Evolutionary conservation across 768 basidiomycete genomes (phyloP).

Genomic region (Calocera viscosa): DNA sequence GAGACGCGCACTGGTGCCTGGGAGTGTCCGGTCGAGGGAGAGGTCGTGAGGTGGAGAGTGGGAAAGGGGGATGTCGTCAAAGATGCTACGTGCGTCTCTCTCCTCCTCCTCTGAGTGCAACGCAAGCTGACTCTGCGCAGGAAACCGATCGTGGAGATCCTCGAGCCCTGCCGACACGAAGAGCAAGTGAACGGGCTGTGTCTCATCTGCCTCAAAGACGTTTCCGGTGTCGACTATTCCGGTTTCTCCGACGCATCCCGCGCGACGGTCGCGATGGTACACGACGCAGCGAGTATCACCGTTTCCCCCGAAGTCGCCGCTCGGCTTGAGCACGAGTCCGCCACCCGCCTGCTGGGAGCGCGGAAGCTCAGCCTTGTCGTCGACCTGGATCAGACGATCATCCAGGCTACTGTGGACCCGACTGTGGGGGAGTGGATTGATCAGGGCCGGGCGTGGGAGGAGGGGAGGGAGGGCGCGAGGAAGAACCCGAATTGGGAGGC

Average conservation of each 20-base stretch:
- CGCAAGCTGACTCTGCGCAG: slow-evolving; percentile 12
- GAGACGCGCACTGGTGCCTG: slow-evolving; percentile 74
- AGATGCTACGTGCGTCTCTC: slow-evolving; percentile 14
- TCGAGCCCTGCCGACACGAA: slow-evolving; percentile 93
- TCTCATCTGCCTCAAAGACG: slow-evolving; percentile 88
- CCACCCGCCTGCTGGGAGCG: slow-evolving; percentile 57
- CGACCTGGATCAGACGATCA: slow-evolving; percentile 97
- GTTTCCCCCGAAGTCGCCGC: slow-evolving; percentile 89
- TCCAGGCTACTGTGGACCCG: slow-evolving; percentile 96
- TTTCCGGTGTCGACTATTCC: slow-evolving; percentile 81
- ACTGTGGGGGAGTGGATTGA: slow-evolving; percentile 96
- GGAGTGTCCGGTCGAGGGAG: slow-evolving; percentile 79
- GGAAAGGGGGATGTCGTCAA: slow-evolving; percentile 17
- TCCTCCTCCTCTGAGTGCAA: not conserved
- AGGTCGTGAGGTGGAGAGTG: slow-evolving; percentile 57
- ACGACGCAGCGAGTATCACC: slow-evolving; percentile 79
- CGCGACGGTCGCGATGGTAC: slow-evolving; percentile 87
- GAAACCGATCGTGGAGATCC: slow-evolving; percentile 37
- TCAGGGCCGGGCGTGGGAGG: slow-evolving; percentile 73
- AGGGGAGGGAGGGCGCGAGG: slow-evolving; percentile 30
- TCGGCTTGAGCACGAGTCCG: slow-evolving; percentile 72
- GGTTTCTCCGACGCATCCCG: slow-evolving; percentile 77
- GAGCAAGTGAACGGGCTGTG: slow-evolving; percentile 87
- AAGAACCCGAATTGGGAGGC: slow-evolving; percentile 90
- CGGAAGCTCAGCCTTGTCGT: slow-evolving; percentile 88